Evolutionary conservation across 2,329 filamentous ascomycete species (phyloP).

Genomic region (Epichloe scottii): DNA sequence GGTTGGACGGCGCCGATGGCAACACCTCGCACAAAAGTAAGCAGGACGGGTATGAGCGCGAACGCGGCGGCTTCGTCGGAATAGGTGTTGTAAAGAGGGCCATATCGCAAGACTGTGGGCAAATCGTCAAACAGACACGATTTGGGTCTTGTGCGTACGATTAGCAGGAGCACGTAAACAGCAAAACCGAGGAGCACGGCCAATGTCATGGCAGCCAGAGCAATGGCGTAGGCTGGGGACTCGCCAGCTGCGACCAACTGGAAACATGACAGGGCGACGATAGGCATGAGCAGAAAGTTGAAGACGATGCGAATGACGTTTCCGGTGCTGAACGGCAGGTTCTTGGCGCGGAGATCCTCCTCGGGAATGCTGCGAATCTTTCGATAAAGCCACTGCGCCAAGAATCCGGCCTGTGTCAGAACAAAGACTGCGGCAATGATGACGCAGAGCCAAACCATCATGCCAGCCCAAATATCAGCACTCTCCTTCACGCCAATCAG

Average conservation of each 20-base stretch:
- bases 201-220: conserved; percentile 62
- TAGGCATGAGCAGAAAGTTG: conserved; percentile 82
- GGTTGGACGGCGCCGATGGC: conserved; percentile 87
- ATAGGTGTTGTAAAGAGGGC: conserved; percentile 94
- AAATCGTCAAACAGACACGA: conserved; percentile 89
- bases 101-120: conserved; percentile 77
- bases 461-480: conserved; percentile 82
- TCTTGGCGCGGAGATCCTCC: conserved; percentile 83
- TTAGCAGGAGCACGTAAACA: conserved; percentile 67
- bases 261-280: conserved; percentile 78
- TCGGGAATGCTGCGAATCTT: conserved; percentile 59
- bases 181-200: conserved; percentile 61
- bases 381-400: conserved; percentile 63
- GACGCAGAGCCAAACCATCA: conserved; percentile 80
- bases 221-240: conserved; percentile 61
- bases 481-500: conserved; percentile 66
- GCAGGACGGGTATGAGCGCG: conserved; percentile 71
- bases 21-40: conserved; percentile 77
- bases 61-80: conserved; percentile 87
- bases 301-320: conserved; percentile 77
- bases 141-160: conserved; percentile 68
- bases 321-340: conserved; percentile 73
- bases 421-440: conserved; percentile 57
- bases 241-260: conserved; percentile 66
- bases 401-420: conserved; percentile 65